phyloP scores from a whole-genome alignment of 108 stramenopile species.

The Skeletonema potamos region DNA sequence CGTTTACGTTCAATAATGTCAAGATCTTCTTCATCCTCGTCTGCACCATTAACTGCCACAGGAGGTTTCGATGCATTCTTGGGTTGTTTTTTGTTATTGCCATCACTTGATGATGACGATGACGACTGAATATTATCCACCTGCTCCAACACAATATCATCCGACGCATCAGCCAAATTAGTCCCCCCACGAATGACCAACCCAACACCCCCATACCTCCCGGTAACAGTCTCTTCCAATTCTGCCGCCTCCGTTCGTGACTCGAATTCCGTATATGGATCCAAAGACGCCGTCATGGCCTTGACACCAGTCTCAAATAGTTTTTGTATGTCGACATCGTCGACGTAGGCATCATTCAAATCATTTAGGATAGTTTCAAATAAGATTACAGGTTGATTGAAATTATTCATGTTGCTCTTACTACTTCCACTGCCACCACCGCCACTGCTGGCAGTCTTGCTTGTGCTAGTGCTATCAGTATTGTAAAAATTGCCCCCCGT shows the following conservation, averaged over 20 bases:
- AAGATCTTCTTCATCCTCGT: conserved; percentile 45
- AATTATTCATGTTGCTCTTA: conserved; percentile 9
- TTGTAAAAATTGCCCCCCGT: neutral
- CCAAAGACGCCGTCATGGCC: conserved; percentile 90
- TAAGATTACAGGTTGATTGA: conserved; percentile 73
- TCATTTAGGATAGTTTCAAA: conserved; percentile 86
- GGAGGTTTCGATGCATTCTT: conserved; percentile 2
- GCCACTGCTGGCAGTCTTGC: neutral
- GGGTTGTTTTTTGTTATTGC: neutral
- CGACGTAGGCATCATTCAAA: conserved; percentile 78
- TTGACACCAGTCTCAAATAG: conserved; percentile 91
- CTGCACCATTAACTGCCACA: conserved; percentile 27
- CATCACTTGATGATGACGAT: neutral
- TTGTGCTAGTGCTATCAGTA: neutral
- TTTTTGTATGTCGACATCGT: conserved; percentile 84
- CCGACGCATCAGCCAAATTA: conserved; percentile 23
- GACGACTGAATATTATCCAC: conserved; percentile 5
- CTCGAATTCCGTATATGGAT: conserved; percentile 98
- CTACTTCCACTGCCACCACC: neutral
- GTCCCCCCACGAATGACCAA: conserved; percentile 85
- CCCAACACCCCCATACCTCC: conserved; percentile 93
- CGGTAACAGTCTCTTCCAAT: conserved; percentile 83
- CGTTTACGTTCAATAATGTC: conserved; percentile 38
- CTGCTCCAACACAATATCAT: conserved; percentile 4
- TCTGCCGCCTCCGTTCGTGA: conserved; percentile 70